Base-by-base conservation (phyloP, 371 early-diverging fungal genomes). In the Lichtheimia ornata region DNA sequence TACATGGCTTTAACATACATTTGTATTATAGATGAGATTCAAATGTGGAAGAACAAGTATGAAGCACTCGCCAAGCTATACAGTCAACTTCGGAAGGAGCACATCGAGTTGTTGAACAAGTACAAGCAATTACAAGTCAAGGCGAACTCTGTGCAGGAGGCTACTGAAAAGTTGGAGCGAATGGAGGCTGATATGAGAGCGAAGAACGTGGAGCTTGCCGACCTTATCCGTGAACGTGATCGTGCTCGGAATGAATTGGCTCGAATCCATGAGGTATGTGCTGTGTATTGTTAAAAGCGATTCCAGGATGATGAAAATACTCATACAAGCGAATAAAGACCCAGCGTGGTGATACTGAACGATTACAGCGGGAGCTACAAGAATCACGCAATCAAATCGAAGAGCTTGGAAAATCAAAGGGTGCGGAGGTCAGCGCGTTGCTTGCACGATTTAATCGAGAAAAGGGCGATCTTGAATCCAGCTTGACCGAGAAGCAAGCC, bases 61-160 rank as follows among this genome's bases (percentile, higher is more conserved):
- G 95, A 94, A 66, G 91, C 92, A 9, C 73, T 96, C 11, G 94
- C 96, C n/a, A 94, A 94, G 65, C 77, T 97, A 28, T 98, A 98
- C 69, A 92, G 96, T 14, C 94, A 96, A 70, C 81, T 98, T 50
- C 89, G 98, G 57, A 95, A 96, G 71, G 97, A 97, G 64, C 97
- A 98, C 74, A 80, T 98, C 62, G 97, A 95, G 41, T 76, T 97
- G 41, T 75, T 97, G 65, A 86, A 84, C 59, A 94, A 94, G 74
- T 95, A 90, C 79, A 93, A 92, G 65, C 72, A 86, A 43, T 85
- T 87, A 6, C 92, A 91, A 63, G 78, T 91, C 62, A 89, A 91
- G 81, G 95, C 90, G 57, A 89, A 87, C 71, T 83, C 85, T 61
- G 94, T 91, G 2, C 81, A 84, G 47, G 92, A 93, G 67, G 89